Evolutionary conservation across 2,329 filamentous ascomycete species (phyloP).

Genomic region (Hypoxylon sp.): DNA sequence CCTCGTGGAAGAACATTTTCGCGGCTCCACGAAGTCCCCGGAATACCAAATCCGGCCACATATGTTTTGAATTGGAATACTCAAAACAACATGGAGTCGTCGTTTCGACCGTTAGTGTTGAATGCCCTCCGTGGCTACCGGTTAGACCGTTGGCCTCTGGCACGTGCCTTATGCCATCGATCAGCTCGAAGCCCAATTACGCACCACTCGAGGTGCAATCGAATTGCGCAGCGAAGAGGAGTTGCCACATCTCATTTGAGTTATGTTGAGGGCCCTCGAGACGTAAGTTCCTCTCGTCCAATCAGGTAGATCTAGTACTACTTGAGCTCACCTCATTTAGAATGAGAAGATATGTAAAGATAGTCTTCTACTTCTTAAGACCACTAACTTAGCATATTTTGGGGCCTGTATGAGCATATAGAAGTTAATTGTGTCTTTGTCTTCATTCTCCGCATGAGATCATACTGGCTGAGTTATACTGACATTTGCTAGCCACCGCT

Average conservation of each 20-base stretch:
- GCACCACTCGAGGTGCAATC: background rate
- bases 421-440: too few relatives aligned
- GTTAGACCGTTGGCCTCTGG: background rate
- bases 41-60: background rate
- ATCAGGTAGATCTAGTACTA: background rate
- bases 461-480: constrained; percentile 7
- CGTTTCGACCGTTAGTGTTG: constrained; percentile 7
- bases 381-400: background rate
- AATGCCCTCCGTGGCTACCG: constrained; percentile 2
- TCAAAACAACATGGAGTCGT: constrained; percentile 18
- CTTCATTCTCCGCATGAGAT: background rate
- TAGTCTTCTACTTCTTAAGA: background rate
- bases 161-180: background rate
- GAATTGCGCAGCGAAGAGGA: constrained; percentile 39
- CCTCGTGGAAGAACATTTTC: background rate
- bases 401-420: background rate
- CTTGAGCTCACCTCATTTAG: background rate
- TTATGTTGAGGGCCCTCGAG: constrained; percentile 53
- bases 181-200: background rate
- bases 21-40: background rate
- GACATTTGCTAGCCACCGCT: constrained; percentile 71
- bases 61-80: background rate
- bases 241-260: constrained; percentile 51
- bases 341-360: background rate
- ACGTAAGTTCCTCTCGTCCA: constrained; percentile 47